These are phyloP conservation scores for Lachnellula hyalina DNA, from an alignment of 2,329 filamentous ascomycete species.

Conservation along the genomic window DNA sequence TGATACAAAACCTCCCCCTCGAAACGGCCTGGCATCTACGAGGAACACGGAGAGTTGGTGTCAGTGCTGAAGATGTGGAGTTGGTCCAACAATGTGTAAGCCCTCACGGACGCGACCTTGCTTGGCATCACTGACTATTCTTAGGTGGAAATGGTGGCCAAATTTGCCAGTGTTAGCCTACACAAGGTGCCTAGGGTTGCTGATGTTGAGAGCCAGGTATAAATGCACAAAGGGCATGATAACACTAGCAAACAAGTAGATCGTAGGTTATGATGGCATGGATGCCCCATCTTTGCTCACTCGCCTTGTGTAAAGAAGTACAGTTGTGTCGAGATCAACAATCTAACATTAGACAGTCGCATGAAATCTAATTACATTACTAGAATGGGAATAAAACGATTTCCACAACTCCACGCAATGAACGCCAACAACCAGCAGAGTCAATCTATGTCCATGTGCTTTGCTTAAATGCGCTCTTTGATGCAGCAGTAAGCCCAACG, in stretches of 20 bases:
- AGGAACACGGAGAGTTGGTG: constrained; percentile 43
- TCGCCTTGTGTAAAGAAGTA: too few relatives aligned
- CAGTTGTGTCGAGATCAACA: too few relatives aligned
- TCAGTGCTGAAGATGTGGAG: constrained; percentile 37
- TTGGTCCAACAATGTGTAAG: constrained; percentile 31
- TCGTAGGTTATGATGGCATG: too few relatives aligned
- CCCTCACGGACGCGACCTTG: not conserved
- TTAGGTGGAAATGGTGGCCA: constrained; percentile 5
- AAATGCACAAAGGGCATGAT: not conserved
- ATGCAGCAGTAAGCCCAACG: not conserved
- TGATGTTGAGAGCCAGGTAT: constrained; percentile 38
- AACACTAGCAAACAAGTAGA: too few relatives aligned
- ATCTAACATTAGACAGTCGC: too few relatives aligned
- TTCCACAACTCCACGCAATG: too few relatives aligned
- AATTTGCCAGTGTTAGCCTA: constrained; percentile 31
- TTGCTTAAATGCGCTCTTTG: not conserved
- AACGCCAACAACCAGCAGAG: not conserved
- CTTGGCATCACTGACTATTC: not conserved
- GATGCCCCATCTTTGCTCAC: too few relatives aligned
- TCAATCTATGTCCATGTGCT: not conserved
- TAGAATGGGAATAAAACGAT: too few relatives aligned
- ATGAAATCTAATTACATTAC: too few relatives aligned
- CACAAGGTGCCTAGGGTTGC: constrained; percentile 34
- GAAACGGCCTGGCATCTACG: constrained; percentile 53
- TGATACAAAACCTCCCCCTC: constrained; percentile 50